These are phyloP conservation scores for Suillus alpinus DNA, from an alignment of 768 basidiomycete genomes.

Conservation along the genomic window DNA sequence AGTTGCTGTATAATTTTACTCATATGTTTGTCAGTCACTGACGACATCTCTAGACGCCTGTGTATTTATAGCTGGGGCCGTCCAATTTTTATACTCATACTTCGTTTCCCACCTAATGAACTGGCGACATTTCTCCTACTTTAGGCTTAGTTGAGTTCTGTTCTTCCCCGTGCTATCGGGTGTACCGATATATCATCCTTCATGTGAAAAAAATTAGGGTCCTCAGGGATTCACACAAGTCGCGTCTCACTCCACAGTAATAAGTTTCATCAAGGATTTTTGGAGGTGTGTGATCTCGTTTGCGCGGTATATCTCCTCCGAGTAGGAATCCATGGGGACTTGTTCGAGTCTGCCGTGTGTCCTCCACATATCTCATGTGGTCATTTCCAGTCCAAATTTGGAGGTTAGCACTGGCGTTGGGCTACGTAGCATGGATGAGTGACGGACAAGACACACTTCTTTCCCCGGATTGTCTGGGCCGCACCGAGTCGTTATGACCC, in stretches of 20 bases:
- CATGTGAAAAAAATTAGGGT: not conserved
- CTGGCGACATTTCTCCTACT: not conserved
- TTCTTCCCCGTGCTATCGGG: not conserved
- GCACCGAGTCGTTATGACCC: no score
- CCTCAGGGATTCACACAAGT: not conserved
- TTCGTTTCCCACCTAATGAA: not conserved
- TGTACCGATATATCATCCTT: not conserved
- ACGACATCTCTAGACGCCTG: not conserved
- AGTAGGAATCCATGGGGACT: conserved; percentile 42
- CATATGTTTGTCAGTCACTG: not conserved
- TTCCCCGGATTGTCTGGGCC: no score
- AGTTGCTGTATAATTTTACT: not conserved
- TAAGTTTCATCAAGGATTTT: conserved; percentile 33
- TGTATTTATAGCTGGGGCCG: not conserved
- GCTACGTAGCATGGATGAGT: conserved; percentile 33
- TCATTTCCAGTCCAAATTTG: conserved; percentile 39
- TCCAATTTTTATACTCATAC: no score
- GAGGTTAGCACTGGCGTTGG: conserved; percentile 58
- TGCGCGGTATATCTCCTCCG: conserved; percentile 43
- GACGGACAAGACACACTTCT: no score
- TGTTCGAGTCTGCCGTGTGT: conserved; percentile 53
- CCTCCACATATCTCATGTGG: not conserved
- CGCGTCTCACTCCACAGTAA: not conserved
- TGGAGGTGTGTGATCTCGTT: conserved; percentile 52
- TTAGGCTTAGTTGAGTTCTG: not conserved